These are phyloP conservation scores for Microcyclospora pomicola DNA, from an alignment of 2,329 filamentous ascomycete species.

Conservation along the genomic window DNA sequence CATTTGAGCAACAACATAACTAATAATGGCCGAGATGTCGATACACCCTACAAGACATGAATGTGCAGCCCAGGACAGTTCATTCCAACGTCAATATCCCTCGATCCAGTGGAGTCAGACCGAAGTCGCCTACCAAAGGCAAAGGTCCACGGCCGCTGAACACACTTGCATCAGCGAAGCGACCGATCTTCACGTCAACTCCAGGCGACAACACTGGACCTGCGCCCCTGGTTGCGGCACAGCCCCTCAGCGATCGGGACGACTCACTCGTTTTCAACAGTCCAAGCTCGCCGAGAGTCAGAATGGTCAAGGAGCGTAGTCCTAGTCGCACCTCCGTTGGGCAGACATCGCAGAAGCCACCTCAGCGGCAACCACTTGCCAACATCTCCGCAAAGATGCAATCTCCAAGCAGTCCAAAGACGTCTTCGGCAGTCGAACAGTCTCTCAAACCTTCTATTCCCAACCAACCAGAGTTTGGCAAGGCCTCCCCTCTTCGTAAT, in stretches of 20 bases:
- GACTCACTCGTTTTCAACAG: not conserved
- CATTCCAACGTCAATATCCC: too few relatives aligned
- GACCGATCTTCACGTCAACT: too few relatives aligned
- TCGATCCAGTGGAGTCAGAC: too few relatives aligned
- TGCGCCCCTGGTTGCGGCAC: too few relatives aligned
- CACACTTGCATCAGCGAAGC: too few relatives aligned
- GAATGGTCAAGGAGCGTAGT: slow-evolving; percentile 14
- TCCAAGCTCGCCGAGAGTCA: not conserved
- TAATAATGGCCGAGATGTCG: too few relatives aligned
- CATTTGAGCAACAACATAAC: too few relatives aligned
- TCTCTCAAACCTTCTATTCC: slow-evolving; percentile 4
- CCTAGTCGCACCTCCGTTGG: slow-evolving; percentile 10
- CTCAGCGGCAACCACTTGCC: slow-evolving; percentile 13
- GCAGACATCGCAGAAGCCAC: slow-evolving; percentile 9
- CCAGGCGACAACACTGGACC: too few relatives aligned
- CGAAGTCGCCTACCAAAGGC: too few relatives aligned
- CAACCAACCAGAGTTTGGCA: slow-evolving; percentile 40
- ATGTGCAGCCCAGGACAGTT: too few relatives aligned
- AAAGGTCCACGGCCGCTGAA: too few relatives aligned
- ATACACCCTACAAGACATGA: too few relatives aligned
- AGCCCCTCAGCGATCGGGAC: not conserved
- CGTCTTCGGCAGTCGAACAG: slow-evolving; percentile 6
- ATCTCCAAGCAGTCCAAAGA: slow-evolving; percentile 12
- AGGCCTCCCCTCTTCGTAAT: slow-evolving; percentile 42
- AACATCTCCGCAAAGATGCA: slow-evolving; percentile 22